Base-by-base conservation (phyloP, 2,329 filamentous ascomycete species). In the Cladosporium austrohemisphaericum region DNA sequence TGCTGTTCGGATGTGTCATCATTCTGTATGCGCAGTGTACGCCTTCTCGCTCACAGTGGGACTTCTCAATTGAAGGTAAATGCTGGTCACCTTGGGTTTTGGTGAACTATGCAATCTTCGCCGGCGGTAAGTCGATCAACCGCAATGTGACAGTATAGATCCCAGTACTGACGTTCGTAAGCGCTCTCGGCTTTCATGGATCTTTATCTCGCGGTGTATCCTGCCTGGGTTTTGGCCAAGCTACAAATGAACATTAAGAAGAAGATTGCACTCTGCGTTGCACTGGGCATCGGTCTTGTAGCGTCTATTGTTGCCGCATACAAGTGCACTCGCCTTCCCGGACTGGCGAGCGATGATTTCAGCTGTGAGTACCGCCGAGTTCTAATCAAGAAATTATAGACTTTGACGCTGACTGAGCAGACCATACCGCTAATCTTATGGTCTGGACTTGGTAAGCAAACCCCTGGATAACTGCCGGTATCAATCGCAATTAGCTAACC, bases 171-270 rank as follows among this genome's bases (percentile, higher is more conserved):
- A 10, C 8, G n/a, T 20, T 45, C 4, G 25, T 2, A 9, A 46
- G 43, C 32, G 3, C 23, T 51, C 11, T 49, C 43, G n/a, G 45
- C 44, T 5, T 41, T 41, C 5, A 47, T 68, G n/a, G 71, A 74
- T 52, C 55, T 73, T 1, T 74, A 74, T 43, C 63, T 74, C 4
- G 70, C 71, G 13, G 53, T 72, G 0, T 74, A 73, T 29, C 71
- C 71, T 0, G 64, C 65, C 2, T 41, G 68, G 2, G 63, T 73
- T 0, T 60, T 74, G 0, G 67, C 54, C 31, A 57, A 58, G 6
- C 57, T 74, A 7, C 66, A 71, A 28, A 62, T 74, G 57, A 64
- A 64, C 16, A 50, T 63, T 6, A 62, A 59, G 46, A 73, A 72
- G 60, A 74, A 74, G 59, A 41, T 73, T 7, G 70, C 65, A 0